Evolutionary conservation across 2,329 filamentous ascomycete species (phyloP).

Genomic region (Aspergillus nomiae): DNA sequence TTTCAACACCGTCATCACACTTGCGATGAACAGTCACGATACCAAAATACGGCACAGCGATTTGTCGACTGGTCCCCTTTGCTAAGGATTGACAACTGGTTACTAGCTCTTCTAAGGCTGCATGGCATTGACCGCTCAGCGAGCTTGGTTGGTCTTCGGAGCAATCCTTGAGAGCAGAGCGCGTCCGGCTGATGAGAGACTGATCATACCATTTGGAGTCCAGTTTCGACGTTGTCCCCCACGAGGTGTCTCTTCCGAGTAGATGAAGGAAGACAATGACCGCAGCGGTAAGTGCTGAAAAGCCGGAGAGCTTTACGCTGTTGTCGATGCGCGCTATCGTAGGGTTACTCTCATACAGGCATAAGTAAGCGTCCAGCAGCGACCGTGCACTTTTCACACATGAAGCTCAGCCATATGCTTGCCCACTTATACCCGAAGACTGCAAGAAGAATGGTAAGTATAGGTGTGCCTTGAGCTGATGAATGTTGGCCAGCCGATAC

Average conservation of each 20-base stretch:
- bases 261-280: not conserved
- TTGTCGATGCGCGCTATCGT: not conserved
- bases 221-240: not conserved
- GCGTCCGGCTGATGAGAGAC: not conserved
- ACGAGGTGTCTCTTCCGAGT: not conserved
- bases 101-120: not conserved
- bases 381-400: not conserved
- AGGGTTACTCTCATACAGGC: not conserved
- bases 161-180: not conserved
- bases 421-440: not conserved
- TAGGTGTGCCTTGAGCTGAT: not conserved
- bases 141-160: not conserved
- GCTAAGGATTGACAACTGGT: not conserved
- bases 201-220: not conserved
- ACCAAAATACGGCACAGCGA: not conserved
- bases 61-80: not conserved
- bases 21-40: not conserved
- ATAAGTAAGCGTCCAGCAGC: not conserved
- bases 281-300: not conserved
- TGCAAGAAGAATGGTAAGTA: not conserved
- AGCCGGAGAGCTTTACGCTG: not conserved
- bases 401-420: not conserved
- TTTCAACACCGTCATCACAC: not conserved
- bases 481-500: not conserved
- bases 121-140: not conserved